A percentile compares a stretch with the other conserved stretches of the same genome.
phyloP scores from a whole-genome alignment of 331 rosid species.

The Telfairia occidentalis region DNA sequence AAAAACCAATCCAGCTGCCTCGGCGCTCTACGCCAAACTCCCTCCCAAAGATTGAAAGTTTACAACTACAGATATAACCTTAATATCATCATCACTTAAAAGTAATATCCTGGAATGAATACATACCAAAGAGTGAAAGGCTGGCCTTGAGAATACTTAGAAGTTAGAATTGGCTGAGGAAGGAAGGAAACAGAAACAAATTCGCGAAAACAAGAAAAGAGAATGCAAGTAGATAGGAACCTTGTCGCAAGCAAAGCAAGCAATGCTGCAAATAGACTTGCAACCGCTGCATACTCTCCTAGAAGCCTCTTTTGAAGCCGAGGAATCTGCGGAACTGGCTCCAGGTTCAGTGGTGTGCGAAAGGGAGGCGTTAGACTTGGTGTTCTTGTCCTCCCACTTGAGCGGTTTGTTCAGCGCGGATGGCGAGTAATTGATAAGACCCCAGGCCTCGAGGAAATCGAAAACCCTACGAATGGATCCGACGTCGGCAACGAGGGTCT shows the following conservation, averaged over 20 bases:
- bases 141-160: background rate
- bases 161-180: background rate
- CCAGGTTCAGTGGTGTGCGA: conserved; percentile 18
- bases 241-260: conserved; percentile 93
- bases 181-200: background rate
- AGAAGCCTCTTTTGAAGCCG: conserved; percentile 24
- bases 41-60: background rate
- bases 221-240: conserved; percentile 14
- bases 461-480: conserved; percentile 79
- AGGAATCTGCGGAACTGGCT: conserved; percentile 12
- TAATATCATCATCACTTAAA: background rate
- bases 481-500: conserved; percentile 73
- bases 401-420: conserved; percentile 46
- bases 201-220: background rate
- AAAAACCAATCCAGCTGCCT: background rate
- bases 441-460: conserved; percentile 84
- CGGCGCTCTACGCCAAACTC: background rate
- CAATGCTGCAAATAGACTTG: conserved; percentile 65
- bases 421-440: conserved; percentile 64
- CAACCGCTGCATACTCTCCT: conserved; percentile 80
- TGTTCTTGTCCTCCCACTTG: conserved; percentile 79
- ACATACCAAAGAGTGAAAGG: background rate
- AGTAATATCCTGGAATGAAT: background rate
- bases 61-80: background rate
- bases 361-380: conserved; percentile 22